These are phyloP conservation scores for Metschnikowia lochheadii DNA, from an alignment of 805 yeast species.

Conservation along the genomic window DNA sequence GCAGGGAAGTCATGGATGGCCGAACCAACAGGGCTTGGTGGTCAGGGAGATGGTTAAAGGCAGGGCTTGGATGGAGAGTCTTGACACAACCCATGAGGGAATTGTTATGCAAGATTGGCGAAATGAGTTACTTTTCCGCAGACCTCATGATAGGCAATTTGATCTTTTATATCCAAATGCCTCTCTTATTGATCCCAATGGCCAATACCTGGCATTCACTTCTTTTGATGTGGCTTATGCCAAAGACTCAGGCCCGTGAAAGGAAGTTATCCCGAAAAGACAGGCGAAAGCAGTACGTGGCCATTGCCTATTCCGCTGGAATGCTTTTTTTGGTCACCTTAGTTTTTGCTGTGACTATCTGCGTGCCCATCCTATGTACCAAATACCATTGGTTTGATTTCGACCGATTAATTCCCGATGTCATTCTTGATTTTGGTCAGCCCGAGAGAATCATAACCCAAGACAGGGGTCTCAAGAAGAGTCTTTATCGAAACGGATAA, in stretches of 20 bases:
- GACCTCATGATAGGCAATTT: slow-evolving; percentile 61
- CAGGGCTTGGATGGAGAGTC: slow-evolving; percentile 59
- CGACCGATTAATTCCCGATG: slow-evolving; percentile 29
- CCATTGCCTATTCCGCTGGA: slow-evolving; percentile 3
- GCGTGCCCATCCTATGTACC: slow-evolving; percentile 7
- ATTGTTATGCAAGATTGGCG: slow-evolving; percentile 57
- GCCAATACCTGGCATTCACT: slow-evolving; percentile 65
- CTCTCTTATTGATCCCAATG: slow-evolving; percentile 58
- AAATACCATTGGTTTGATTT: slow-evolving; percentile 8
- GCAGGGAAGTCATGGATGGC: slow-evolving; percentile 60
- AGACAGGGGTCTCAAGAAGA: slow-evolving; percentile 35
- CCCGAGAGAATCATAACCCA: slow-evolving; percentile 32
- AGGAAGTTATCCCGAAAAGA: slow-evolving; percentile 19
- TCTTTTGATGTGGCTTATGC: slow-evolving; percentile 64
- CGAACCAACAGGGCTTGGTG: slow-evolving; percentile 55
- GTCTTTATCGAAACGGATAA: slow-evolving; percentile 8
- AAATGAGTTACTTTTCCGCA: slow-evolving; percentile 62
- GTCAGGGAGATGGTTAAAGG: slow-evolving; percentile 68
- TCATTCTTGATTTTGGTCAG: slow-evolving; percentile 34
- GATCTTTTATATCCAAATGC: slow-evolving; percentile 54
- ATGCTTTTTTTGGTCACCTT: slow-evolving; percentile 4
- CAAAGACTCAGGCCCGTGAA: slow-evolving; percentile 45
- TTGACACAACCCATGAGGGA: slow-evolving; percentile 65
- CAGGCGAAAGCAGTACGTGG: slow-evolving; percentile 16
- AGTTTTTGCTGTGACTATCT: slow-evolving; percentile 4